phyloP scores from a whole-genome alignment of 2,329 filamentous ascomycete genomes.

The Huntiella bhutanensis region DNA sequence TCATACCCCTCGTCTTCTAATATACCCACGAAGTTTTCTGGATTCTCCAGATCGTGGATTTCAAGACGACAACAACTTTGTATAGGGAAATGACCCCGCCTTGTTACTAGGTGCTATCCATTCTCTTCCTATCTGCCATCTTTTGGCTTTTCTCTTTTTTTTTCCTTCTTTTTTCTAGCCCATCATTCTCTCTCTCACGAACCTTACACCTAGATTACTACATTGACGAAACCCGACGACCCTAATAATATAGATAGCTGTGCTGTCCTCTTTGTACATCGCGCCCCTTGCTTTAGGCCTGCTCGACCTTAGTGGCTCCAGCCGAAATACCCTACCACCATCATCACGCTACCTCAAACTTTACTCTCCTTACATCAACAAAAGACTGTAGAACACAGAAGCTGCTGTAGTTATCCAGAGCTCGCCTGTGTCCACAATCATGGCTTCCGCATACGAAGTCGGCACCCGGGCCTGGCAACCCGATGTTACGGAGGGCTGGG shows the following conservation, averaged over 20 bases:
- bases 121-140: not conserved
- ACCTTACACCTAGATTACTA: not conserved
- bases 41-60: no score
- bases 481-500: slow-evolving; percentile 87
- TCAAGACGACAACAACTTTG: no score
- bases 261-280: slow-evolving; percentile 7
- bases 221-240: slow-evolving; percentile 1
- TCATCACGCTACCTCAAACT: not conserved
- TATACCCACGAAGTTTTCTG: no score
- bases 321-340: not conserved
- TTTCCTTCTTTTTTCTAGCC: slow-evolving; percentile 4
- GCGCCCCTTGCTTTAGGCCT: not conserved
- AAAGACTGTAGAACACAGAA: no score
- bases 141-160: not conserved
- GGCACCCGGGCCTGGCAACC: slow-evolving; percentile 98
- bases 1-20: not conserved
- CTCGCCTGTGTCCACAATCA: slow-evolving; percentile 19
- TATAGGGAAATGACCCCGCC: no score
- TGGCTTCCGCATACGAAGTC: slow-evolving; percentile 91
- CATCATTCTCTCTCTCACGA: slow-evolving; percentile 4
- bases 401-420: no score
- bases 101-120: not conserved
- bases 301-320: not conserved
- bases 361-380: no score
- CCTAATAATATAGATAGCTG: slow-evolving; percentile 7